Base-by-base conservation (phyloP, 192 early-diverging fungal genomes). In the Allomyces macrogynus region DNA sequence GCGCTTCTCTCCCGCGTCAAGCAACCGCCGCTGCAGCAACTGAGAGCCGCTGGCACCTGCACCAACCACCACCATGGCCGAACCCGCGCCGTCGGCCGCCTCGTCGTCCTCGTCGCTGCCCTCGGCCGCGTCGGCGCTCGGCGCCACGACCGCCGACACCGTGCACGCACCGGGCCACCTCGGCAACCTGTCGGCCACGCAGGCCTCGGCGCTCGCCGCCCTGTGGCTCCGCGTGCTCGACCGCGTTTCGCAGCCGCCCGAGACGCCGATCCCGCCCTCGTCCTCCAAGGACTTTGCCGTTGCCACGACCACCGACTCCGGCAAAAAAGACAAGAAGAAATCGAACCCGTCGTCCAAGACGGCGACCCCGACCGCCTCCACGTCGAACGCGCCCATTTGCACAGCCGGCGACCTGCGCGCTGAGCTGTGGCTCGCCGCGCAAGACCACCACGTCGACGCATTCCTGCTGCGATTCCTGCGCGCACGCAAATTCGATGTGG, bases 401-500 rank as follows among this genome's bases (percentile, higher is more conserved):
- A 57, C 72, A 24, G 42, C 40, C 23, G 61, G 54, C 12, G 76
- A 75, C 16, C 76, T 86, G 22, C 76, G 80, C 14, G 72, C 71
- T 0, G 77, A 80, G 11, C 86, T 87, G 66, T 87, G 86, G 81
- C 69, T 68, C 23, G 75, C 80, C 24, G 74, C 83, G 54, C 76
- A 73, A 64, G 75, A 70, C 61, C 85, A 88, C 67, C 79, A 87
- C 62, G 86, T 84, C 12, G 90, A 93, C 71, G 68, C 81, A 0
- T 68, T 89, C n/a, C 40, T 88, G 57, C 77, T 91, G 43, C 79
- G 91, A 16, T 93, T 89, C 72, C 72, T 93, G 62, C 80, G 91
- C 27, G 92, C 91, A 22, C 80, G 92, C 63, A 94, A 94, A 66
- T 95, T 90, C 89, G 80, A 91, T 64, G 76, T 87, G 3, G 70